Evolutionary conservation across 2,329 filamentous ascomycete genomes (phyloP).

Genomic region (Pezicula carpinea): DNA sequence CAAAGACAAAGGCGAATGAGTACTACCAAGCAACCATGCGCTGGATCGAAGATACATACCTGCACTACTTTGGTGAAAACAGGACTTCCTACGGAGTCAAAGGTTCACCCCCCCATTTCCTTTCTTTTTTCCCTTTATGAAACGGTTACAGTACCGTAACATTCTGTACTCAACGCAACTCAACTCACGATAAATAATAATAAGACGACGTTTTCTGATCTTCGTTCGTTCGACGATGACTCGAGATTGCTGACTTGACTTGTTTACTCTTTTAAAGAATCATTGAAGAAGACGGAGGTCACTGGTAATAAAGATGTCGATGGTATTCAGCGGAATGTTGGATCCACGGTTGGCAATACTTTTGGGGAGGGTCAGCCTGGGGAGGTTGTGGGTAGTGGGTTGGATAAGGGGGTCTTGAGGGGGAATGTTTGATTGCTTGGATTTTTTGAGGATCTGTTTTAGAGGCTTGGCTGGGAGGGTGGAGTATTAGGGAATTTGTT

Average conservation of each 20-base stretch:
- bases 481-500: too few species aligned
- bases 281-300: conserved; percentile 19
- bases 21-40: conserved; percentile 20
- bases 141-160: too few species aligned
- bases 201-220: too few species aligned
- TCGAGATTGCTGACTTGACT: neutral
- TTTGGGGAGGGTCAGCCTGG: conserved; percentile 18
- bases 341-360: conserved; percentile 16
- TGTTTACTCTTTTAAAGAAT: conserved; percentile 9
- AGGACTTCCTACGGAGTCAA: conserved; percentile 23
- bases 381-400: conserved; percentile 3
- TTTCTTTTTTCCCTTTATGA: too few species aligned
- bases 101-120: conserved; percentile 11
- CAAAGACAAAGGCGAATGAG: conserved; percentile 1
- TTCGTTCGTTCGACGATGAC: too few species aligned
- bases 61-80: conserved; percentile 26
- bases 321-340: conserved; percentile 17
- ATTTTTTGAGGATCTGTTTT: too few species aligned
- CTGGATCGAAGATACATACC: conserved; percentile 27
- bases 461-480: too few species aligned
- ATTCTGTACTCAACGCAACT: too few species aligned
- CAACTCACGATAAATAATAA: too few species aligned
- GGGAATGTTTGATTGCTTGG: conserved; percentile 14
- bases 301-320: conserved; percentile 24
- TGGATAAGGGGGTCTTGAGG: conserved; percentile 19